Conservation (phyloP, 1,284 basidiomycete species). For the Naganishia sp. region DNA sequence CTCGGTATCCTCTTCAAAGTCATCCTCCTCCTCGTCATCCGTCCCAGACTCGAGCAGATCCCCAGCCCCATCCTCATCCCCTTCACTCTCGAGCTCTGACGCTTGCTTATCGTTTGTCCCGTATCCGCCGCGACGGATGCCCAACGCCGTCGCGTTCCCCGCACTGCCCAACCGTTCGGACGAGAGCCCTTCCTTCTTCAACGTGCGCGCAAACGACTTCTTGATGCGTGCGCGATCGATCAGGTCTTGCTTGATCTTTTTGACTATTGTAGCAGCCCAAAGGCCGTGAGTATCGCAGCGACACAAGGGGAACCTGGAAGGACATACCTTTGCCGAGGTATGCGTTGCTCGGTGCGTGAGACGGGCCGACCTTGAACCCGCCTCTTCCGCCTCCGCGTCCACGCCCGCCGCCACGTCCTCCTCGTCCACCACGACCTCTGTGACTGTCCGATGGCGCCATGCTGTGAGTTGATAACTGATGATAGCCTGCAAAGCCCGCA, state of each 20-base stretch:
- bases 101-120: slow-evolving; percentile 12
- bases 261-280: slow-evolving; percentile 43
- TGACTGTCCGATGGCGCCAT: slow-evolving; percentile 4
- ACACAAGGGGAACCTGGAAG: not conserved
- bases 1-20: slow-evolving; percentile 24
- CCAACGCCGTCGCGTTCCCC: slow-evolving; percentile 21
- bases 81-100: not conserved
- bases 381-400: slow-evolving; percentile 16
- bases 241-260: slow-evolving; percentile 58
- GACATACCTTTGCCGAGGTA: slow-evolving; percentile 55
- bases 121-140: not conserved
- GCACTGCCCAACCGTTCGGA: slow-evolving; percentile 43
- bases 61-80: not conserved
- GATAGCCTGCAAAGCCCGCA: not conserved
- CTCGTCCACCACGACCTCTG: slow-evolving; percentile 20
- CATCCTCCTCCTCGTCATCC: slow-evolving; percentile 27
- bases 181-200: slow-evolving; percentile 54
- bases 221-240: slow-evolving; percentile 59
- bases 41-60: slow-evolving; percentile 3
- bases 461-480: not conserved
- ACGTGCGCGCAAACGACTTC: slow-evolving; percentile 56
- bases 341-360: slow-evolving; percentile 50
- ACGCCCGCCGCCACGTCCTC: slow-evolving; percentile 1
- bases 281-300: too few relatives aligned
- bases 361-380: slow-evolving; percentile 52